Conservation (phyloP, 345 rosid genomes). For the Citrus reticulata region DNA sequence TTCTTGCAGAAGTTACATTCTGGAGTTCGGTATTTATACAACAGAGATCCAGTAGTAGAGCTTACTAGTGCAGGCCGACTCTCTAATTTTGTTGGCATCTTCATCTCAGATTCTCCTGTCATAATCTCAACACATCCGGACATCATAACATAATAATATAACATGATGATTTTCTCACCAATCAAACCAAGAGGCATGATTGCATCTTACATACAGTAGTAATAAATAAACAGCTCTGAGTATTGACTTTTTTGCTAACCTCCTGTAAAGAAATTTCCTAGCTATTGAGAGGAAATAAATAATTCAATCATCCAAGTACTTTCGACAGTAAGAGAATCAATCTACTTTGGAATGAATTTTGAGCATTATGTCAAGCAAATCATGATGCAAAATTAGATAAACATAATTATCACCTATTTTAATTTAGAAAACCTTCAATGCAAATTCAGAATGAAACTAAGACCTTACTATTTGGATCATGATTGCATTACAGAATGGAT, state of each 20-base stretch:
- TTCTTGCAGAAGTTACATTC: not conserved
- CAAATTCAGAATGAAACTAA: not conserved
- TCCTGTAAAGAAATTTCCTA: not conserved
- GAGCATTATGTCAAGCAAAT: not conserved
- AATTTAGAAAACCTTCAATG: not conserved
- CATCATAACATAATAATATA: not conserved
- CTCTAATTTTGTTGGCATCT: not conserved
- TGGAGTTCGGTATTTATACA: not conserved
- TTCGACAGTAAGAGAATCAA: not conserved
- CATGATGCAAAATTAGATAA: not conserved
- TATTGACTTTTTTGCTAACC: not conserved
- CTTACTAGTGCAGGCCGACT: not conserved
- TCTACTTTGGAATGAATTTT: not conserved
- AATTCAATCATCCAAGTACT: not conserved
- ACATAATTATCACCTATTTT: not conserved
- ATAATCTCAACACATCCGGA: not conserved
- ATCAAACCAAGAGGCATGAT: not conserved
- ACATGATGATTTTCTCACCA: not conserved
- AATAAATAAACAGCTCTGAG: not conserved
- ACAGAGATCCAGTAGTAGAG: not conserved
- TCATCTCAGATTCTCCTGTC: not conserved
- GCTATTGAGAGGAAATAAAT: not conserved
- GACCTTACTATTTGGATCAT: not conserved
- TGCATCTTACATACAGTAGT: not conserved
- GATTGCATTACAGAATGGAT: not conserved